Conservation (phyloP, 805 yeast species). For the Barnettozyma pratensis region DNA sequence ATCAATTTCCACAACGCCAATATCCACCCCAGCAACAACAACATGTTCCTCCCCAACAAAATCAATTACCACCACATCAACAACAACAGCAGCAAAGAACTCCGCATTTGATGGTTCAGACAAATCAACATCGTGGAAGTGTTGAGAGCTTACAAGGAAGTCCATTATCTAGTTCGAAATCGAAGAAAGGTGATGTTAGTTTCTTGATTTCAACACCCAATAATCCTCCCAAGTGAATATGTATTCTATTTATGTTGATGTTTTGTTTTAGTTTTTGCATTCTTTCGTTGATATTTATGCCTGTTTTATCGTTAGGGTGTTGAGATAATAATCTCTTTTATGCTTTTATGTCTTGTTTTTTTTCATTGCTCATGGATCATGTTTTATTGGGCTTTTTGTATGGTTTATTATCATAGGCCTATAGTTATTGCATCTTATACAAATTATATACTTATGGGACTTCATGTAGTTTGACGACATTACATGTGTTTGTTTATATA, state of each 20-base stretch:
- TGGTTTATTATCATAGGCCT: neutral
- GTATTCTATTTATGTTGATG: neutral
- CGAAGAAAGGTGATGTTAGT: constrained; percentile 21
- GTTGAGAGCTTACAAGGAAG: constrained; percentile 1
- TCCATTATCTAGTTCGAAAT: neutral
- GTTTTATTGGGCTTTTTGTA: too few species aligned
- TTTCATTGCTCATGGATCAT: too few species aligned
- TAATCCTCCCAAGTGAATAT: constrained; percentile 20
- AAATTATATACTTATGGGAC: too few species aligned
- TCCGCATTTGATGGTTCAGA: neutral
- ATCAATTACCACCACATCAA: constrained; percentile 3
- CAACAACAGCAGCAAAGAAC: neutral
- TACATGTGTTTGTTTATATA: neutral
- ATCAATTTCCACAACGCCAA: neutral
- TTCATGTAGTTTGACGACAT: too few species aligned
- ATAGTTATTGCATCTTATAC: too few species aligned
- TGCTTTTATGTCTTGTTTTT: too few species aligned
- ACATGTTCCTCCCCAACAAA: neutral
- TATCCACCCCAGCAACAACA: neutral
- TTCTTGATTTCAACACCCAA: constrained; percentile 24
- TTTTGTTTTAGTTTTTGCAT: neutral
- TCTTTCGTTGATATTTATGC: neutral
- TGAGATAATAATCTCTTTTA: too few species aligned
- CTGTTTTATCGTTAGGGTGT: too few species aligned
- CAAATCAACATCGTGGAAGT: neutral